Evolutionary conservation across 2,329 filamentous ascomycete genomes (phyloP).

Genomic region (Byssochlamys sp.): DNA sequence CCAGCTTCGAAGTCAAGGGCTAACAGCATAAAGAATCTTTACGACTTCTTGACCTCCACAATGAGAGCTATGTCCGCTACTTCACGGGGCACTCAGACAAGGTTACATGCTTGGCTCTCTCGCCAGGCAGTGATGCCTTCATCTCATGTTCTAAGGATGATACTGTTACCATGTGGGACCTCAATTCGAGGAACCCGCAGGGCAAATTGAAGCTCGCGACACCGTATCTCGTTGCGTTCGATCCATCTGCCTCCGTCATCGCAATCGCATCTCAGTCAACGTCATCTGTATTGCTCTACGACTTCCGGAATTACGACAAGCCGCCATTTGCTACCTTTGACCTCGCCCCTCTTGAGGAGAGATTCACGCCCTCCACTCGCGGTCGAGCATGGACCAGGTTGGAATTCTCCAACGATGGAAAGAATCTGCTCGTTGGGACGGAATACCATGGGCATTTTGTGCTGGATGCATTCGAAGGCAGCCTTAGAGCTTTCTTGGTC

Average conservation of each 20-base stretch:
- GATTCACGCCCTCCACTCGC: constrained; percentile 40
- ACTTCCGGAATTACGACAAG: constrained; percentile 87
- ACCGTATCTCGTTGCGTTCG: constrained; percentile 77
- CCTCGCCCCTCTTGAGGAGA: constrained; percentile 50
- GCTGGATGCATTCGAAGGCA: constrained; percentile 83
- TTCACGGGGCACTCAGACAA: constrained; percentile 80
- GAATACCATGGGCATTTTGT: constrained; percentile 78
- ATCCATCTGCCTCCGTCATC: constrained; percentile 84
- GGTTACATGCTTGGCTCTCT: constrained; percentile 75
- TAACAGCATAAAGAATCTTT: constrained; percentile 48
- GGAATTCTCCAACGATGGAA: constrained; percentile 94
- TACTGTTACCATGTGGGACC: constrained; percentile 83
- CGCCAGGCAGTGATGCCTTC: constrained; percentile 80
- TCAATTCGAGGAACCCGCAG: constrained; percentile 66
- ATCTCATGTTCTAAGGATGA: constrained; percentile 85
- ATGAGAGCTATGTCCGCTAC: constrained; percentile 93
- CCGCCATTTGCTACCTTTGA: constrained; percentile 82
- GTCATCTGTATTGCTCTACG: constrained; percentile 77
- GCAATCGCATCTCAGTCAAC: constrained; percentile 75
- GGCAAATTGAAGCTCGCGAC: constrained; percentile 71
- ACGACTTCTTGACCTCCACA: constrained; percentile 77
- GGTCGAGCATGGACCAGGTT: constrained; percentile 67
- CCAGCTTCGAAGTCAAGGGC: background rate
- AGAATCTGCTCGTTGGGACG: constrained; percentile 72
- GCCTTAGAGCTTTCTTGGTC: constrained; percentile 61